Evolutionary conservation across 2,329 filamentous ascomycete species (phyloP).

Genomic region (Parascedosporium putredinis): DNA sequence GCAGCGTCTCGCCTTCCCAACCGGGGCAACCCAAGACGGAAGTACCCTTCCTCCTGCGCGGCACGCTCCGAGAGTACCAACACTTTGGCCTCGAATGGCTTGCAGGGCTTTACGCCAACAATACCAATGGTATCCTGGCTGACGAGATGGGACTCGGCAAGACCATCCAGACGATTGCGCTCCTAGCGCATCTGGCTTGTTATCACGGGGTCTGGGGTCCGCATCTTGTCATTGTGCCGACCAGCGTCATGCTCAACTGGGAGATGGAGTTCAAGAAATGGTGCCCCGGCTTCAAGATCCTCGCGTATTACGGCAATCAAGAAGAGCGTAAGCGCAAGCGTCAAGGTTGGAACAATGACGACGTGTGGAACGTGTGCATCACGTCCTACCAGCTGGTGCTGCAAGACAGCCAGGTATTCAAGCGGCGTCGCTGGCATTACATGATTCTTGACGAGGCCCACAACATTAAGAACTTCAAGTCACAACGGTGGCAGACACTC

Average conservation of each 20-base stretch:
- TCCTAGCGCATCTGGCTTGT: constrained; percentile 86
- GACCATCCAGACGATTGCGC: constrained; percentile 93
- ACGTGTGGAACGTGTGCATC: constrained; percentile 93
- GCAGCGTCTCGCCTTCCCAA: constrained; percentile 25
- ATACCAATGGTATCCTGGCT: constrained; percentile 90
- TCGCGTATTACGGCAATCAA: constrained; percentile 91
- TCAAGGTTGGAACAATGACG: constrained; percentile 85
- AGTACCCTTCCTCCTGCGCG: constrained; percentile 73
- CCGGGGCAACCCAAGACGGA: constrained; percentile 47
- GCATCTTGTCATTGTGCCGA: constrained; percentile 91
- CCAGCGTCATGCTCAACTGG: constrained; percentile 98
- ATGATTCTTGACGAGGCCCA: constrained; percentile 97
- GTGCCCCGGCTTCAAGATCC: constrained; percentile 93
- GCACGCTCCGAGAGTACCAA: constrained; percentile 88
- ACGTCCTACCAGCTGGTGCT: constrained; percentile 95
- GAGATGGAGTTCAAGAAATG: constrained; percentile 99
- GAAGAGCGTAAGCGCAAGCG: constrained; percentile 89
- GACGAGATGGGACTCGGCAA: constrained; percentile 99
- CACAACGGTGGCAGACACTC: constrained; percentile 90
- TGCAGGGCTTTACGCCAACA: constrained; percentile 80
- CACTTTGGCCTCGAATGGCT: constrained; percentile 97
- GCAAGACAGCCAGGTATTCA: constrained; percentile 89
- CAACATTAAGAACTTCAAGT: constrained; percentile 99
- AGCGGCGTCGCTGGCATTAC: constrained; percentile 89
- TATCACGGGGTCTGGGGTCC: constrained; percentile 89